These are phyloP conservation scores for Oryza coarctata DNA, from an alignment of 176 grass and related monocot species.

Conservation along the genomic window DNA sequence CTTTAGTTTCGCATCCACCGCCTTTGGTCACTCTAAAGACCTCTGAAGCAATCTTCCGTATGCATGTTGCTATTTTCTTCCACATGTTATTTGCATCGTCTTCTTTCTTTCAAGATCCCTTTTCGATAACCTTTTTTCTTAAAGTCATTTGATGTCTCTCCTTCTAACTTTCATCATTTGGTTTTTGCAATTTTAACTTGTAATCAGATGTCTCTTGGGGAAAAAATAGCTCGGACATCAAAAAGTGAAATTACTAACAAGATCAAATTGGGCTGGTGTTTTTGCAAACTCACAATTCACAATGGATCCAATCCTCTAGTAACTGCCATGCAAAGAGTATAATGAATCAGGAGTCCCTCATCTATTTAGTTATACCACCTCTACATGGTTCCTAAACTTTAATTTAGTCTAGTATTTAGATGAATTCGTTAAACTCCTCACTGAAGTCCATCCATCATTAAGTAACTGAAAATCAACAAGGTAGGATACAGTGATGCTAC, in stretches of 20 bases:
- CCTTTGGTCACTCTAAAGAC: too few relatives aligned
- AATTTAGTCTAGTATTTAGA: neutral
- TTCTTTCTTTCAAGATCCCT: too few relatives aligned
- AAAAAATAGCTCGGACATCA: neutral
- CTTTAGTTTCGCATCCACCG: too few relatives aligned
- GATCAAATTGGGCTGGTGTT: neutral
- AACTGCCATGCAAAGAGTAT: neutral
- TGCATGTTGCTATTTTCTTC: too few relatives aligned
- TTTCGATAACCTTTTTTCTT: too few relatives aligned
- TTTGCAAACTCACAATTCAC: slow-evolving; percentile 12
- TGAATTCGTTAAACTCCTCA: slow-evolving; percentile 6
- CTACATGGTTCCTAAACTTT: neutral
- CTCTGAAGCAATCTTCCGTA: too few relatives aligned
- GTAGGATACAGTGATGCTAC: neutral
- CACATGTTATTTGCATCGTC: too few relatives aligned
- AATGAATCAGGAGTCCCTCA: neutral
- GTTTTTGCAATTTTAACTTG: too few relatives aligned
- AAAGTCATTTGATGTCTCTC: too few relatives aligned
- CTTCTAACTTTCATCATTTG: too few relatives aligned
- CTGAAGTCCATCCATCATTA: neutral
- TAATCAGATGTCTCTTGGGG: neutral
- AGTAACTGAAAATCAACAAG: neutral
- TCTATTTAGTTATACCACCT: neutral
- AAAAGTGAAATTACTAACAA: slow-evolving; percentile 9
- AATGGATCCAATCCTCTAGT: neutral